Conservation (phyloP, 169 alveolate genomes). For the Cryptosporidium tyzzeri region DNA sequence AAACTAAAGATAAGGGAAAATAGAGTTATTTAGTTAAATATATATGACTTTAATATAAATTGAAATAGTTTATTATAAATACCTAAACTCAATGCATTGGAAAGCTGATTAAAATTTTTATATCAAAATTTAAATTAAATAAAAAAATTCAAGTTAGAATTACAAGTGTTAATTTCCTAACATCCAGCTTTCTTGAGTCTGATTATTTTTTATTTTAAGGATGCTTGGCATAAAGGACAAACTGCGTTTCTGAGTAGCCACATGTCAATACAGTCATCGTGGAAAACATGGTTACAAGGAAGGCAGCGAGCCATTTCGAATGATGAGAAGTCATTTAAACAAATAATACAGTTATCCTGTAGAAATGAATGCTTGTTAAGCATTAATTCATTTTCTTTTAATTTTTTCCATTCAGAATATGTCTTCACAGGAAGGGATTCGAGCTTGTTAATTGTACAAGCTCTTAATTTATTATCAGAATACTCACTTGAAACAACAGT, state of each 20-base stretch:
- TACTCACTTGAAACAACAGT: conserved; percentile 38
- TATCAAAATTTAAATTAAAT: background rate
- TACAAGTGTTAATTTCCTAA: background rate
- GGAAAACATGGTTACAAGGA: conserved; percentile 86
- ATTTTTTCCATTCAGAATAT: conserved; percentile 57
- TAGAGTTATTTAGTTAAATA: conserved; percentile 1
- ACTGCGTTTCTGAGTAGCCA: conserved; percentile 83
- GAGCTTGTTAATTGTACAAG: conserved; percentile 34
- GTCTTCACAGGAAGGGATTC: conserved; percentile 60
- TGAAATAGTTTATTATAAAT: background rate
- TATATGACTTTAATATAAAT: background rate
- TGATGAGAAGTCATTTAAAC: conserved; percentile 50
- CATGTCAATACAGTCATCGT: conserved; percentile 83
- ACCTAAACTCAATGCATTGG: background rate
- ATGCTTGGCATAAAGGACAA: conserved; percentile 80
- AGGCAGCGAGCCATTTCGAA: conserved; percentile 80
- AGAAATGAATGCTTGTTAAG: conserved; percentile 3
- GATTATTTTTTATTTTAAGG: conserved; percentile 9
- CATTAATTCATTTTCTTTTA: conserved; percentile 11
- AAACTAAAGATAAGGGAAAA: background rate
- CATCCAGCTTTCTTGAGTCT: background rate
- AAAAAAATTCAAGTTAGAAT: background rate
- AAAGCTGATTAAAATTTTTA: conserved; percentile 8
- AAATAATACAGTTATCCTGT: conserved; percentile 75
- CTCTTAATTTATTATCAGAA: conserved; percentile 33